These are phyloP conservation scores for Grifola frondosa DNA, from an alignment of 1,284 basidiomycete species.

Conservation along the genomic window DNA sequence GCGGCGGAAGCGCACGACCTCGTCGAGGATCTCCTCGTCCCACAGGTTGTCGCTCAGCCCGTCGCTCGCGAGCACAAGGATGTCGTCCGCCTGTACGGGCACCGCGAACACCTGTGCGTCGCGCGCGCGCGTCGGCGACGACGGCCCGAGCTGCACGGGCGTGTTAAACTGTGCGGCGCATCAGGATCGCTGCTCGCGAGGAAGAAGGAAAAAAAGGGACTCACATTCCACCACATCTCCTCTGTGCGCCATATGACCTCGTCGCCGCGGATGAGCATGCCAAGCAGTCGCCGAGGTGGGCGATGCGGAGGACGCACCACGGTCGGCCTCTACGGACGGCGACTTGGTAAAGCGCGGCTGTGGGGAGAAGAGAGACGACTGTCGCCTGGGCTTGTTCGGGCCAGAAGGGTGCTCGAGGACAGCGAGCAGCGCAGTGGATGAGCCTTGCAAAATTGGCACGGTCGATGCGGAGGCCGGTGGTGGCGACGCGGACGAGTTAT, in stretches of 20 bases:
- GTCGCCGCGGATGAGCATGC: constrained; percentile 79
- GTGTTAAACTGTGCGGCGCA: constrained; percentile 77
- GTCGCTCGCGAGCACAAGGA: constrained; percentile 88
- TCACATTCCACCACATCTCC: constrained; percentile 89
- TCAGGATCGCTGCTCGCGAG: constrained; percentile 2
- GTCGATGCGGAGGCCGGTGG: constrained; percentile 3
- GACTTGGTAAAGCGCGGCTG: constrained; percentile 13
- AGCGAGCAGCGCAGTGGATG: constrained; percentile 67
- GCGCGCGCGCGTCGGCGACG: constrained; percentile 65
- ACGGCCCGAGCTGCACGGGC: constrained; percentile 85
- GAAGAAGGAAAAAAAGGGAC: constrained; percentile 25
- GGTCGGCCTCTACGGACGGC: constrained; percentile 14
- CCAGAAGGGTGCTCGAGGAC: constrained; percentile 51
- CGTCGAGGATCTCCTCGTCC: constrained; percentile 92
- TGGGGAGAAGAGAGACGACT: constrained; percentile 19
- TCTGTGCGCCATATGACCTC: constrained; percentile 84
- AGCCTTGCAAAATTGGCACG: constrained; percentile 55
- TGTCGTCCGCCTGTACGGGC: constrained; percentile 82
- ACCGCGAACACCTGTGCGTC: constrained; percentile 77
- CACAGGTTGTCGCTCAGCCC: constrained; percentile 94
- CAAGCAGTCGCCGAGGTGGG: constrained; percentile 93
- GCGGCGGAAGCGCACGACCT: constrained; percentile 70
- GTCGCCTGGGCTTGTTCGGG: constrained; percentile 12
- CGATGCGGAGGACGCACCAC: constrained; percentile 83
- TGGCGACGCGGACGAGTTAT: not conserved